Percentiles rank a stretch among this genome's conserved stretches.
These are phyloP conservation scores for Mycena citricolor DNA, from an alignment of 1,284 basidiomycete genomes.

Conservation along the genomic window DNA sequence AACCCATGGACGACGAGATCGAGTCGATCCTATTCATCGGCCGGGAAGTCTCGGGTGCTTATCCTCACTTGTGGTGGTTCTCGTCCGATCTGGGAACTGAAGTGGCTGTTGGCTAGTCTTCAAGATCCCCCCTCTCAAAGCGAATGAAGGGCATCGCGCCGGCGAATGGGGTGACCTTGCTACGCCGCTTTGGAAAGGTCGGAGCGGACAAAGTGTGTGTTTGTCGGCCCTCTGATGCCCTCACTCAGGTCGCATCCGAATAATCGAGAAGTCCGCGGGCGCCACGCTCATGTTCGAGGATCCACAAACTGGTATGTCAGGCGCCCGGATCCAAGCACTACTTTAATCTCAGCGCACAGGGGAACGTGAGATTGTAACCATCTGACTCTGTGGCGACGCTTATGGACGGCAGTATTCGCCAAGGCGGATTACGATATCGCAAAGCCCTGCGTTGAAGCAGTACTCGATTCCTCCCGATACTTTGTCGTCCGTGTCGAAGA, in stretches of 20 bases:
- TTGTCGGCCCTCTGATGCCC: constrained; percentile 8
- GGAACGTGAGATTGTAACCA: constrained; percentile 48
- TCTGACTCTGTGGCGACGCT: constrained; percentile 13
- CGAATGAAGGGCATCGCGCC: constrained; percentile 83
- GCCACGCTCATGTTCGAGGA: constrained; percentile 76
- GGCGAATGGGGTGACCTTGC: constrained; percentile 85
- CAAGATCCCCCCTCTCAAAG: constrained; percentile 80
- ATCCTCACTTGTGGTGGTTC: constrained; percentile 15
- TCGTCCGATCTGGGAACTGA: constrained; percentile 18
- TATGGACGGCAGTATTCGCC: constrained; percentile 72
- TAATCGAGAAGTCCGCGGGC: constrained; percentile 70
- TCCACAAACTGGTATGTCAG: constrained; percentile 58
- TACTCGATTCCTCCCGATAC: constrained; percentile 94
- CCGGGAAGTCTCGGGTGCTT: constrained; percentile 77
- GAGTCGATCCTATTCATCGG: constrained; percentile 85
- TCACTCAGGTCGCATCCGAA: constrained; percentile 55
- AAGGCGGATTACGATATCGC: constrained; percentile 84
- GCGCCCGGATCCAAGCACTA: constrained; percentile 1
- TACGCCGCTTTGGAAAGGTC: constrained; percentile 83
- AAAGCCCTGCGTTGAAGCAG: constrained; percentile 88
- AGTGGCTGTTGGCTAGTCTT: constrained; percentile 49
- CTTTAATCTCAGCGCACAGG: constrained; percentile 38
- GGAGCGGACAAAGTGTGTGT: too few relatives aligned
- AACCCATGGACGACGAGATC: constrained; percentile 67
- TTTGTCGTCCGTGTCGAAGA: constrained; percentile 94